A percentile compares a stretch with the other conserved stretches of the same genome.
These are phyloP conservation scores for Trypanosoma brucei DNA, from an alignment of 208 protist species.

Conservation along the genomic window DNA sequence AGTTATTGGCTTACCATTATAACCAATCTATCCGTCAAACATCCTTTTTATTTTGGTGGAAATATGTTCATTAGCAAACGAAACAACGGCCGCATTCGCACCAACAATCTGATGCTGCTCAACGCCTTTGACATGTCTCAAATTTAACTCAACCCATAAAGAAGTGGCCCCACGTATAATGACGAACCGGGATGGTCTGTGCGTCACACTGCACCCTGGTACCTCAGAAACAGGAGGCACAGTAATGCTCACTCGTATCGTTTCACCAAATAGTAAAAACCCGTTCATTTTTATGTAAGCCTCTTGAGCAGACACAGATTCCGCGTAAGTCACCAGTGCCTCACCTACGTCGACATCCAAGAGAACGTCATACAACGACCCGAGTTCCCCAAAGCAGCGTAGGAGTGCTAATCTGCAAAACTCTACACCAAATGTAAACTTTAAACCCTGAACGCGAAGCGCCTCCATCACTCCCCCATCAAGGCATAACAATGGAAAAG, in stretches of 20 bases:
- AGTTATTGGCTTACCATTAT: constrained; percentile 24
- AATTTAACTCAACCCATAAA: constrained; percentile 44
- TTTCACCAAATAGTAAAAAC: constrained; percentile 49
- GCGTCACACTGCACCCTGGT: constrained; percentile 50
- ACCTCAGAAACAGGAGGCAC: constrained; percentile 39
- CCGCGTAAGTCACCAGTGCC: constrained; percentile 47
- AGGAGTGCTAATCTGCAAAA: constrained; percentile 52
- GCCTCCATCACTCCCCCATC: constrained; percentile 37
- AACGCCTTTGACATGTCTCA: constrained; percentile 46
- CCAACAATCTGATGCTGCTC: constrained; percentile 32
- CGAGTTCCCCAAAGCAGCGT: constrained; percentile 34
- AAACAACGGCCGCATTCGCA: constrained; percentile 40
- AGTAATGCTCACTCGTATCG: constrained; percentile 40
- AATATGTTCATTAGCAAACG: constrained; percentile 20
- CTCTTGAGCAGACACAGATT: constrained; percentile 58
- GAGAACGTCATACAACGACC: constrained; percentile 55
- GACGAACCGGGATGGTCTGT: constrained; percentile 31
- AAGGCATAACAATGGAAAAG: no score
- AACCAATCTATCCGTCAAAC: constrained; percentile 26
- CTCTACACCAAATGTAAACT: constrained; percentile 50
- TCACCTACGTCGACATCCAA: constrained; percentile 38
- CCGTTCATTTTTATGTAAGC: constrained; percentile 63
- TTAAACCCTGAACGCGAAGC: constrained; percentile 39
- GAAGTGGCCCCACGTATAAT: constrained; percentile 49
- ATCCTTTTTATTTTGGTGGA: constrained; percentile 22